phyloP scores from a whole-genome alignment of 2,329 filamentous ascomycete genomes.

The Fusarium redolens region DNA sequence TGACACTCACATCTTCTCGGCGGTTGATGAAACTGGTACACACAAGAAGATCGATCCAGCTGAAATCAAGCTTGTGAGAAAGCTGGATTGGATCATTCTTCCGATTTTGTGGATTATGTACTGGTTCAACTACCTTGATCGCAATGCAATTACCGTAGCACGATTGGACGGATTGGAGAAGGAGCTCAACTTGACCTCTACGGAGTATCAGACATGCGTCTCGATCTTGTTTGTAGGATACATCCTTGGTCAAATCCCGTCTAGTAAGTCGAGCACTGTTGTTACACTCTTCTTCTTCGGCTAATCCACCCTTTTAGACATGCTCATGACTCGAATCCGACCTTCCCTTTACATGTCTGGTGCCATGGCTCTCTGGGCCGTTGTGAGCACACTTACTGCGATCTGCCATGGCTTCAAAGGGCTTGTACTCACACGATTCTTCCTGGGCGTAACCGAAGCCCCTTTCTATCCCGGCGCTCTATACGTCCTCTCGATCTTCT shows the following conservation, averaged over 20 bases:
- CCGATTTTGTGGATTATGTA: conserved; percentile 55
- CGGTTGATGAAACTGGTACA: conserved; percentile 26
- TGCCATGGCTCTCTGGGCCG: conserved; percentile 53
- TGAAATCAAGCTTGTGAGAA: conserved; percentile 35
- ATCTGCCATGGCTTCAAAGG: conserved; percentile 55
- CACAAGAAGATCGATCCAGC: conserved; percentile 32
- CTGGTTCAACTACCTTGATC: conserved; percentile 56
- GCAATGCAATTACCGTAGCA: conserved; percentile 68
- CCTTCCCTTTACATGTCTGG: conserved; percentile 57
- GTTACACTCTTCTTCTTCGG: not conserved
- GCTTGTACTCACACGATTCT: conserved; percentile 56
- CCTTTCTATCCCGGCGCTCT: conserved; percentile 52
- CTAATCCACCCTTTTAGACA: conserved; percentile 53
- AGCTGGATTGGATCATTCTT: conserved; percentile 32
- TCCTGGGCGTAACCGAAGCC: conserved; percentile 55
- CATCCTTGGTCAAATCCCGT: conserved; percentile 49
- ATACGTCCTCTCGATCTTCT: conserved; percentile 63
- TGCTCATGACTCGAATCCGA: conserved; percentile 53
- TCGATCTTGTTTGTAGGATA: conserved; percentile 54
- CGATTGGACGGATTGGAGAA: conserved; percentile 64
- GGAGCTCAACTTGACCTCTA: conserved; percentile 59
- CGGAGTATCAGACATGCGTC: conserved; percentile 49
- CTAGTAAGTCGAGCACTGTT: conserved; percentile 26
- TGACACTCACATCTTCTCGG: conserved; percentile 5
- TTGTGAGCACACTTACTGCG: conserved; percentile 55